Base-by-base conservation (phyloP, 768 basidiomycete species). In the Naganishia vishniacii region DNA sequence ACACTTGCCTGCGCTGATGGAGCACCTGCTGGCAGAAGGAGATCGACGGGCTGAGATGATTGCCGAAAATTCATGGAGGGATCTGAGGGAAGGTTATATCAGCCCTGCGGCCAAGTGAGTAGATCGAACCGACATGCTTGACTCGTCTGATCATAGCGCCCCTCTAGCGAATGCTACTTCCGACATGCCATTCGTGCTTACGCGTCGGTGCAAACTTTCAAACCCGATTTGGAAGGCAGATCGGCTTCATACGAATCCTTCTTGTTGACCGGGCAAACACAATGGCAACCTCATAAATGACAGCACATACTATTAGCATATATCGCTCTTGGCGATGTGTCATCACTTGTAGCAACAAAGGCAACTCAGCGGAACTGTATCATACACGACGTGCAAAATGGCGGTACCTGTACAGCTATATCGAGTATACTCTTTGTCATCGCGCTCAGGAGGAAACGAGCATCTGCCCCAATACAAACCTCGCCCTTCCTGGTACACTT, bases 31-130 rank as follows among this genome's bases (percentile, higher is more conserved):
- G 25, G 58, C 40, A 6, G 64, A 65, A n/a, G 53, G 53, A 8
- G 48, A 53, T 25, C 61, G 66, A 51, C 49, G 67, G 51, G 65
- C 68, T 7, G 44, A 68, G 59, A 28, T 65, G 61, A 67, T 71
- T 23, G 64, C 66, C 15, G 45, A 62, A 13, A 71, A 71, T 48
- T 66, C 67, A 23, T 71, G 70, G 70, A 60, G 60, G 23, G 41
- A 58, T 13, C 44, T 71, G 47, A 60, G 70, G 42, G 60, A 71
- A 34, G 62, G 67, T 4, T 71, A 69, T 44, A 66, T 71, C 48
- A 68, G 64, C 47, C 69, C 70, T 1, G 70, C 67, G 1, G 70
- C 70, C 15, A 71, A 68, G 70, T 69, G 61, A 69, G 70, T 67
- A 20, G 37, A 25, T 28, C 20, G 28, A 5, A 18, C 32, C 15